Evolutionary conservation across 2,329 filamentous ascomycete genomes (phyloP).

Genomic region (Curvularia sp.): DNA sequence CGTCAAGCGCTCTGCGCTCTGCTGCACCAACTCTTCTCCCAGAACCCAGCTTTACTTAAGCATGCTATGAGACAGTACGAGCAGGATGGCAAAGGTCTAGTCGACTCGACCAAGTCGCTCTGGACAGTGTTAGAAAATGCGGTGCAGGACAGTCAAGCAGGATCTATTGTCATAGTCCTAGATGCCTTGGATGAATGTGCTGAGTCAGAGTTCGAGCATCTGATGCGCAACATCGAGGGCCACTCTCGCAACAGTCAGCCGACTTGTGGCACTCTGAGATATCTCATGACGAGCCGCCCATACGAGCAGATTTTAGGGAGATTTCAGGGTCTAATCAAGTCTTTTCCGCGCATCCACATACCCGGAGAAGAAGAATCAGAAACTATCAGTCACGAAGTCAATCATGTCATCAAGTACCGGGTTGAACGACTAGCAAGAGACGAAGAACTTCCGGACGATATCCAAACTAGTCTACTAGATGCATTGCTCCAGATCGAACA

Average conservation of each 20-base stretch:
- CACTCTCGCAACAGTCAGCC: constrained; percentile 16
- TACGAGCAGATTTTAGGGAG: constrained; percentile 27
- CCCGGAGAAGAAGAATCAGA: constrained; percentile 32
- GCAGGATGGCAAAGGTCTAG: constrained; percentile 20
- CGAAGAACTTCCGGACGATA: constrained; percentile 18
- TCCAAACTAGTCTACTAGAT: constrained; percentile 18
- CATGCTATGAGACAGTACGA: constrained; percentile 26
- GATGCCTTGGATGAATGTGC: constrained; percentile 30
- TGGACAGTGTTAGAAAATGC: constrained; percentile 24
- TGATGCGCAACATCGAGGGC: constrained; percentile 25
- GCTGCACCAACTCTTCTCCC: constrained; percentile 29
- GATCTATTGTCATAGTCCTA: constrained; percentile 25
- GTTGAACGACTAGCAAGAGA: constrained; percentile 24
- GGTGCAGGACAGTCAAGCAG: constrained; percentile 19
- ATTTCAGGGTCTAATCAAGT: constrained; percentile 16
- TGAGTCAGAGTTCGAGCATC: constrained; percentile 22
- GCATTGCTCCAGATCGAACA: constrained; percentile 21
- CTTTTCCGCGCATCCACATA: constrained; percentile 28
- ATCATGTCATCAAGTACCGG: constrained; percentile 24
- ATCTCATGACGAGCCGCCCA: constrained; percentile 27
- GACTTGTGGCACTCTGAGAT: constrained; percentile 18
- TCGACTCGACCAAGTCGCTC: constrained; percentile 27
- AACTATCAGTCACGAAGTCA: constrained; percentile 29
- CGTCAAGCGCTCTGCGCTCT: constrained; percentile 30
- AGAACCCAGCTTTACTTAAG: constrained; percentile 23